phyloP scores from a whole-genome alignment of 129 eudicot genomes.

The Tagetes patula region DNA sequence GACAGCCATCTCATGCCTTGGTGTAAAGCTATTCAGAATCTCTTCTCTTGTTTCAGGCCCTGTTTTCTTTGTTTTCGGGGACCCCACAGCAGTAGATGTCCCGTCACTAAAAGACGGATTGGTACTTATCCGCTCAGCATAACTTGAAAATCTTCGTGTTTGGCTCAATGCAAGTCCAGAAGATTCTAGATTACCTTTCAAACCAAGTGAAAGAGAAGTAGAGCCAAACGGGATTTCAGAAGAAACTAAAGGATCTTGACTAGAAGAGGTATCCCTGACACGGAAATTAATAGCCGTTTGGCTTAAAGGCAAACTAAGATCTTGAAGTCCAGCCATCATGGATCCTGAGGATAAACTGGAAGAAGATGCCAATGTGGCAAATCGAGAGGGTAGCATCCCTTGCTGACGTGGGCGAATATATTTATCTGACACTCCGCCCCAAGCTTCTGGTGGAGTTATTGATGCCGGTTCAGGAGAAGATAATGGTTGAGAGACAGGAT shows the following conservation, averaged over 20 bases:
- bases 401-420: conserved; percentile 55
- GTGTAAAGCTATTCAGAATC: conserved; percentile 58
- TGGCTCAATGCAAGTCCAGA: conserved; percentile 50
- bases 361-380: conserved; percentile 50
- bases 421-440: conserved; percentile 84
- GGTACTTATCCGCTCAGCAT: conserved; percentile 91
- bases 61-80: conserved; percentile 83
- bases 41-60: conserved; percentile 89
- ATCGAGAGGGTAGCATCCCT: conserved; percentile 61
- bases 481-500: conserved; percentile 46
- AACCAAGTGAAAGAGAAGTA: conserved; percentile 45
- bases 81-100: conserved; percentile 54
- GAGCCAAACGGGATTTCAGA: conserved; percentile 56
- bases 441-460: conserved; percentile 95
- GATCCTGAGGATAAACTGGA: conserved; percentile 51
- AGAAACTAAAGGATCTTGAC: conserved; percentile 50
- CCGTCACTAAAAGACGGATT: conserved; percentile 66
- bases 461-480: conserved; percentile 68
- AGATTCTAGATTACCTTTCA: conserved; percentile 52
- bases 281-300: conserved; percentile 49
- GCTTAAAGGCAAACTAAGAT: conserved; percentile 51
- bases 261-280: conserved; percentile 44
- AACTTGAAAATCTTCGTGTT: conserved; percentile 70
- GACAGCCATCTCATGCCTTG: conserved; percentile 53
- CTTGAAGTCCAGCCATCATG: conserved; percentile 65